These are phyloP conservation scores for Globisporangium yorkense DNA, from an alignment of 352 stramenopile species.

Conservation along the genomic window DNA sequence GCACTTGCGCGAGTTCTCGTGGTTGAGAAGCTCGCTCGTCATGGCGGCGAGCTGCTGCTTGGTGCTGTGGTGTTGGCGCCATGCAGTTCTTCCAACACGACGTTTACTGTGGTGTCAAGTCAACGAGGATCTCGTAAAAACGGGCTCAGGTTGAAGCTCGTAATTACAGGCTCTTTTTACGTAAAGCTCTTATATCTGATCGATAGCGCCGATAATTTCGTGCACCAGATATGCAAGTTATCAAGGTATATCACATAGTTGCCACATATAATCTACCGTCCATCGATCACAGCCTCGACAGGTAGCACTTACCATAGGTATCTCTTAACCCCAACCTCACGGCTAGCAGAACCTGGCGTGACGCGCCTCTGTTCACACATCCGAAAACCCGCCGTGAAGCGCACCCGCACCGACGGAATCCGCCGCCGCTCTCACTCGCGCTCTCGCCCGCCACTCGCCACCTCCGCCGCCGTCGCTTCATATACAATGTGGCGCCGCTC, in stretches of 20 bases:
- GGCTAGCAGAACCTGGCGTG: background rate
- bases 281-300: background rate
- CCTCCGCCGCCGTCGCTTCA: background rate
- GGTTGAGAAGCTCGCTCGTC: background rate
- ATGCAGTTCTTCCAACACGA: no score
- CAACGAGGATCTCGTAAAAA: background rate
- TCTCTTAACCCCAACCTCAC: background rate
- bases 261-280: background rate
- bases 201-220: background rate
- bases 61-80: background rate
- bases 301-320: background rate
- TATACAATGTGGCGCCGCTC: slow-evolving; percentile 7
- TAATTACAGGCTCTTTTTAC: background rate
- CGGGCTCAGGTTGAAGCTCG: background rate
- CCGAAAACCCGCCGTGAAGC: background rate
- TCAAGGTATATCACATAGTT: background rate
- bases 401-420: background rate
- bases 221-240: background rate
- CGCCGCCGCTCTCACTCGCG: background rate
- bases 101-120: no score
- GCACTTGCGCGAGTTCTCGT: background rate
- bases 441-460: background rate
- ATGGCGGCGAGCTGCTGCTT: background rate
- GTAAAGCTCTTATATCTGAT: no score
- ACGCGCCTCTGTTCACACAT: background rate